Base-by-base conservation (phyloP, 140 eudicot genomes). In the Senecio squalidus region DNA sequence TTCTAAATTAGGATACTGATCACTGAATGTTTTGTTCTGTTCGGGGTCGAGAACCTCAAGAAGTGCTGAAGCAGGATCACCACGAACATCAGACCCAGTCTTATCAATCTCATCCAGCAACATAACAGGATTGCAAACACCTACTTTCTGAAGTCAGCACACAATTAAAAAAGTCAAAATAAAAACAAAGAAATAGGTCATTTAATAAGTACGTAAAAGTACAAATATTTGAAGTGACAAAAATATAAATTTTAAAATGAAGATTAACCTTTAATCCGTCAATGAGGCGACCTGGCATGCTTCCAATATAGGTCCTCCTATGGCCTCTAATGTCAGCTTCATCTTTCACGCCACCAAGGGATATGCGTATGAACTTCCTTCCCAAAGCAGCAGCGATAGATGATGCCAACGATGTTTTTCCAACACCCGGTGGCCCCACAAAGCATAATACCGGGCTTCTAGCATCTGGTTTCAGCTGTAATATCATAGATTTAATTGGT, bases 31-130 rank as follows among this genome's bases (percentile, higher is more conserved):
- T 74, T 80, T 93, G 77, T 93, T 93, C 67, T 88, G 96, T 53
- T 93, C 99, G 9, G 99, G 99, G 75, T 93, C 99, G 58, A 93
- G 99, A 74, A 88, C 99, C 84, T 93, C 99, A 33, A 93, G 89
- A 62, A 93, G 60, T 4, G 99, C 96, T 3, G 99, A 85, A 59
- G 95, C 96, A 44, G 96, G 99, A 67, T 93, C 95, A 55, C 99
- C 99, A 6, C 99, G 81, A 55, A 84, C 85, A 76, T 93, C 96
- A 54, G 96, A 88, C 52, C 99, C 99, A 10, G 96, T 93, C 72
- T 93, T 93, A 81, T 93, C 99, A 73, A 93, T 93, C 83, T 93
- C 99, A 67, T 88, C 99, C 61, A 93, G 80, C 46, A 93, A 80
- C 99, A 93, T 88, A 64, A 93, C 95, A 0, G 96, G 99, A 64